Conservation (phyloP, 345 rosid genomes). For the Eucalyptus sp. region DNA sequence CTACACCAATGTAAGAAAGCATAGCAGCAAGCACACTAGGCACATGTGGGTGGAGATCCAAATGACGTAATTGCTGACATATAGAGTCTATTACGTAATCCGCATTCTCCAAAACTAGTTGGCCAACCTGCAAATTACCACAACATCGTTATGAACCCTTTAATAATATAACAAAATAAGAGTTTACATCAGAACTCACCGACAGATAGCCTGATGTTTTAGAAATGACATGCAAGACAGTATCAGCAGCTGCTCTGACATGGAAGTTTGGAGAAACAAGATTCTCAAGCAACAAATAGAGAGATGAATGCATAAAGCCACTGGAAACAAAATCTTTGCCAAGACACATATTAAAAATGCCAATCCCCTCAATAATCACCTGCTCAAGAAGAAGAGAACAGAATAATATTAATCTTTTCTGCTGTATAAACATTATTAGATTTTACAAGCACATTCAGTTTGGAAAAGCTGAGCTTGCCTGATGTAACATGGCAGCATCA, state of each 20-base stretch:
- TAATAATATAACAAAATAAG: neutral
- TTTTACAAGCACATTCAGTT: neutral
- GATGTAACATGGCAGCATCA: constrained; percentile 74
- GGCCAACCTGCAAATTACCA: constrained; percentile 53
- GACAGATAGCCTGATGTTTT: constrained; percentile 45
- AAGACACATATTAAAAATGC: constrained; percentile 63
- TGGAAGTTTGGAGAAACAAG: constrained; percentile 61
- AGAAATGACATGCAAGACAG: constrained; percentile 63
- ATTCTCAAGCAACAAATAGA: constrained; percentile 78
- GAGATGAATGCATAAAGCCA: constrained; percentile 89
- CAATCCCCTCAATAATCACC: constrained; percentile 81
- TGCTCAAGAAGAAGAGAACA: constrained; percentile 15
- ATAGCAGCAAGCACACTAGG: constrained; percentile 93
- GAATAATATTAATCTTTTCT: neutral
- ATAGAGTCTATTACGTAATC: constrained; percentile 87
- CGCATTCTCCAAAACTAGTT: constrained; percentile 81
- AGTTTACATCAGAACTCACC: constrained; percentile 22
- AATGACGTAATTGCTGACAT: constrained; percentile 78
- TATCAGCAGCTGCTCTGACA: constrained; percentile 71
- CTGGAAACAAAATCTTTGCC: constrained; percentile 60
- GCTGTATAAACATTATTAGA: neutral
- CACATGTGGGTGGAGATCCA: constrained; percentile 81
- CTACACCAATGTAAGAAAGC: constrained; percentile 91
- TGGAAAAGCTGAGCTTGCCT: constrained; percentile 22
- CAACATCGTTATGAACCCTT: neutral